phyloP scores from a whole-genome alignment of 2,329 filamentous ascomycete species.

The Macrophomina pseudophaseolina region DNA sequence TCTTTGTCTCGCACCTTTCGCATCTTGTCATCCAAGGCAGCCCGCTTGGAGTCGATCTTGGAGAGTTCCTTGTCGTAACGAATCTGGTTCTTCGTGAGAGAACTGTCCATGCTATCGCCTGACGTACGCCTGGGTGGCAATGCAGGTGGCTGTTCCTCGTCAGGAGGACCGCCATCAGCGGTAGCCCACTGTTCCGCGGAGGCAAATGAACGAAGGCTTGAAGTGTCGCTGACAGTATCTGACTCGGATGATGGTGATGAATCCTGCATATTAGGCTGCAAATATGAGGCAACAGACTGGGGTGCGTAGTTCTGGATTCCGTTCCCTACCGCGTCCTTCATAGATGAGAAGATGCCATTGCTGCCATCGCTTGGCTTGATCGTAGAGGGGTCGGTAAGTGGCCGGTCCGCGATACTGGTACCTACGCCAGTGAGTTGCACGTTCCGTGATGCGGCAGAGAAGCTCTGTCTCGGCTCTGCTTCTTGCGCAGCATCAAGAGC shows the following conservation, averaged over 20 bases:
- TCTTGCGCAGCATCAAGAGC: neutral
- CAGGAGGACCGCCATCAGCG: slow-evolving; percentile 31
- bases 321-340: slow-evolving; percentile 14
- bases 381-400: slow-evolving; percentile 33
- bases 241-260: slow-evolving; percentile 39
- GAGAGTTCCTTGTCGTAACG: slow-evolving; percentile 67
- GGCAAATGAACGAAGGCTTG: slow-evolving; percentile 42
- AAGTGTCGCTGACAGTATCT: slow-evolving; percentile 24
- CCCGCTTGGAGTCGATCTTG: slow-evolving; percentile 65
- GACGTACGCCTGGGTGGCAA: slow-evolving; percentile 22
- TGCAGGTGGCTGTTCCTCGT: neutral
- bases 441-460: slow-evolving; percentile 40
- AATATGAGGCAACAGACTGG: slow-evolving; percentile 21
- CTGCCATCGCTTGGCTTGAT: slow-evolving; percentile 28
- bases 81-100: slow-evolving; percentile 20
- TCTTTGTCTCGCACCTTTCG: slow-evolving; percentile 61
- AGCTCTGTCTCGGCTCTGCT: slow-evolving; percentile 20
- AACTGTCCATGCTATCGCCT: slow-evolving; percentile 15
- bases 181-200: slow-evolving; percentile 50
- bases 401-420: slow-evolving; percentile 38
- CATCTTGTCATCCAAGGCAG: slow-evolving; percentile 63
- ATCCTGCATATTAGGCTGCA: slow-evolving; percentile 24
- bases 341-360: slow-evolving; percentile 22
- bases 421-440: slow-evolving; percentile 45
- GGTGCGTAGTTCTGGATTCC: slow-evolving; percentile 26